A percentile compares a stretch with the other conserved stretches of the same genome.
phyloP scores from a whole-genome alignment of 352 stramenopile species.

The Pythium pyrilobum region DNA sequence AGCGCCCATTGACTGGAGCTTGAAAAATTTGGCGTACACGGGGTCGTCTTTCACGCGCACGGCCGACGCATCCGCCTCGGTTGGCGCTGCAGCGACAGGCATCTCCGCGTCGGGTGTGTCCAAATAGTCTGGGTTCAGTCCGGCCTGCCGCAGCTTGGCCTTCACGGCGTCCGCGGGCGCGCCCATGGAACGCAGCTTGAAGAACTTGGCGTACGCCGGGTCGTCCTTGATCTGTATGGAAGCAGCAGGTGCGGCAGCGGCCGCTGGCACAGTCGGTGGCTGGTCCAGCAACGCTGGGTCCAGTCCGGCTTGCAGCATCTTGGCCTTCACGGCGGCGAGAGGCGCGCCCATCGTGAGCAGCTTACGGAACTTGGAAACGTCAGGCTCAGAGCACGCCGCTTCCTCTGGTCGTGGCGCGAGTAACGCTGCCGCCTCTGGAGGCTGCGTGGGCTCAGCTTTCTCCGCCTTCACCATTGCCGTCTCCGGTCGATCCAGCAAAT shows the following conservation, averaged over 20 bases:
- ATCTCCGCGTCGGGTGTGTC: slow-evolving; percentile 47
- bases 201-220: slow-evolving; percentile 36
- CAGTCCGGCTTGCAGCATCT: slow-evolving; percentile 62
- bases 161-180: slow-evolving; percentile 45
- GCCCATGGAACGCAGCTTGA: slow-evolving; percentile 54
- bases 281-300: slow-evolving; percentile 54
- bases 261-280: slow-evolving; percentile 12
- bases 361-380: slow-evolving; percentile 88
- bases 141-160: slow-evolving; percentile 53
- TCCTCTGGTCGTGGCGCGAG: background rate
- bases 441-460: background rate
- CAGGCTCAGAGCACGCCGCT: slow-evolving; percentile 9
- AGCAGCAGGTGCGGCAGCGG: slow-evolving; percentile 27
- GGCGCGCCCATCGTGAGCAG: slow-evolving; percentile 85
- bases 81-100: slow-evolving; percentile 1
- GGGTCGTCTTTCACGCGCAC: slow-evolving; percentile 10
- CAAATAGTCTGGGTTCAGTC: slow-evolving; percentile 41
- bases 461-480: background rate
- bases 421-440: background rate
- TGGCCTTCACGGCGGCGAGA: slow-evolving; percentile 57
- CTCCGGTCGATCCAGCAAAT: slow-evolving; percentile 11
- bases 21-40: slow-evolving; percentile 47
- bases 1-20: slow-evolving; percentile 58
- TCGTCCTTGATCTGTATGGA: slow-evolving; percentile 18
- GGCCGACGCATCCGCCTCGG: background rate